A percentile compares a stretch with the other conserved stretches of the same genome.
Conservation (phyloP, 305 asterid species). For the Fraxinus velutina region DNA sequence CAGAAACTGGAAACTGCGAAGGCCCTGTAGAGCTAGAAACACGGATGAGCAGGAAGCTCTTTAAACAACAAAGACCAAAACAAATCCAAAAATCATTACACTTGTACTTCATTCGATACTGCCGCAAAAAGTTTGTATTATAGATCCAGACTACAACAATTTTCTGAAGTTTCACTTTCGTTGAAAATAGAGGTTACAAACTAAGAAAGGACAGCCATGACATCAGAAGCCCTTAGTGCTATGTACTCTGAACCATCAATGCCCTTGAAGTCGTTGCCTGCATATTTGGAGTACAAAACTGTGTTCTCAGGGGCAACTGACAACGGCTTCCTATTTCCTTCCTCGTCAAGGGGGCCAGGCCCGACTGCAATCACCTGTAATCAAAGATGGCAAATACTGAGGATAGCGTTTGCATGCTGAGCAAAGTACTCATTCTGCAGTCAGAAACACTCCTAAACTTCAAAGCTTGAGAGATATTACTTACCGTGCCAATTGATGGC, state of each 20-base stretch:
- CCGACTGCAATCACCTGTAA: slow-evolving; percentile 69
- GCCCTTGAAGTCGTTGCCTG: slow-evolving; percentile 87
- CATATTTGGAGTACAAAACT: slow-evolving; percentile 61
- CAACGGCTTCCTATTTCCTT: slow-evolving; percentile 66
- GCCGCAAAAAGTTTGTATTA: background rate
- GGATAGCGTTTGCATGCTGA: background rate
- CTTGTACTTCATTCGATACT: background rate
- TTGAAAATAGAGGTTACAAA: background rate
- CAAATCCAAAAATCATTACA: background rate
- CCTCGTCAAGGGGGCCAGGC: slow-evolving; percentile 78
- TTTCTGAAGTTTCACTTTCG: background rate
- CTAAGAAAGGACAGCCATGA: slow-evolving; percentile 78
- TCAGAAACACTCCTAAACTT: background rate
- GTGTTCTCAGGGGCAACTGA: slow-evolving; percentile 41
- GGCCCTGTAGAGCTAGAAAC: background rate
- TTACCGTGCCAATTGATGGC: slow-evolving; percentile 90
- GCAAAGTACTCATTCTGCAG: background rate
- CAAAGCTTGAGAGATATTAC: background rate
- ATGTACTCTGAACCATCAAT: slow-evolving; percentile 71
- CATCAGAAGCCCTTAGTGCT: slow-evolving; percentile 68
- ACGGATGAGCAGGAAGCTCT: background rate
- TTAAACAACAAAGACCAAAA: background rate
- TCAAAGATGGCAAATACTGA: background rate
- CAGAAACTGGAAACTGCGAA: background rate
- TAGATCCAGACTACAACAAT: slow-evolving; percentile 24